A percentile compares a stretch with the other conserved stretches of the same genome.
Evolutionary conservation across 768 basidiomycete species (phyloP).

Genomic region (Sutorius australiensis): DNA sequence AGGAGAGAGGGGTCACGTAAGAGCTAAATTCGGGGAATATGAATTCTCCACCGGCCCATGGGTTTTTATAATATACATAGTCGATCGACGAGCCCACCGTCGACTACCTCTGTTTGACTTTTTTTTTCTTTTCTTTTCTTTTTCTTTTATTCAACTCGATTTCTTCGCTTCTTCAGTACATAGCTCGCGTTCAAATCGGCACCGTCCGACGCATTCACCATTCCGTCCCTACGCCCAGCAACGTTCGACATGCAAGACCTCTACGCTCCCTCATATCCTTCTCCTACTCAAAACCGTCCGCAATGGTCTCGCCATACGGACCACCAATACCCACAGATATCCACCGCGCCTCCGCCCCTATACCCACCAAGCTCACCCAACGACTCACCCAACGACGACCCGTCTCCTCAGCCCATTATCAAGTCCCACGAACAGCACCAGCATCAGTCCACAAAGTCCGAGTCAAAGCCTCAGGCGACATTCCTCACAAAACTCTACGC

Average conservation of each 20-base stretch:
- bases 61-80: slow-evolving; percentile 37
- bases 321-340: slow-evolving; percentile 35
- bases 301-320: slow-evolving; percentile 32
- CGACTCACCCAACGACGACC: slow-evolving; percentile 45
- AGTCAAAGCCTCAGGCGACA: slow-evolving; percentile 86
- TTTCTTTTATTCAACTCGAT: slow-evolving; percentile 26
- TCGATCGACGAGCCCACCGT: slow-evolving; percentile 32
- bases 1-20: slow-evolving; percentile 32
- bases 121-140: slow-evolving; percentile 22
- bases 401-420: slow-evolving; percentile 35
- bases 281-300: slow-evolving; percentile 39
- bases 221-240: slow-evolving; percentile 39
- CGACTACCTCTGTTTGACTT: slow-evolving; percentile 28
- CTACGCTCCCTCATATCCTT: slow-evolving; percentile 41
- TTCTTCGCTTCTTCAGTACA: slow-evolving; percentile 33
- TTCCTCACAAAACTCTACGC: slow-evolving; percentile 96
- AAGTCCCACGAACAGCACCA: slow-evolving; percentile 43
- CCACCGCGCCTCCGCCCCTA: slow-evolving; percentile 30
- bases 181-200: slow-evolving; percentile 22
- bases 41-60: slow-evolving; percentile 38
- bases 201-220: slow-evolving; percentile 31
- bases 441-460: slow-evolving; percentile 58
- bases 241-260: slow-evolving; percentile 46
- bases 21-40: slow-evolving; percentile 33
- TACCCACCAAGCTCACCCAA: slow-evolving; percentile 36